Conservation (phyloP, 495 filamentous ascomycete species). For the Daldinia bambusicola region DNA sequence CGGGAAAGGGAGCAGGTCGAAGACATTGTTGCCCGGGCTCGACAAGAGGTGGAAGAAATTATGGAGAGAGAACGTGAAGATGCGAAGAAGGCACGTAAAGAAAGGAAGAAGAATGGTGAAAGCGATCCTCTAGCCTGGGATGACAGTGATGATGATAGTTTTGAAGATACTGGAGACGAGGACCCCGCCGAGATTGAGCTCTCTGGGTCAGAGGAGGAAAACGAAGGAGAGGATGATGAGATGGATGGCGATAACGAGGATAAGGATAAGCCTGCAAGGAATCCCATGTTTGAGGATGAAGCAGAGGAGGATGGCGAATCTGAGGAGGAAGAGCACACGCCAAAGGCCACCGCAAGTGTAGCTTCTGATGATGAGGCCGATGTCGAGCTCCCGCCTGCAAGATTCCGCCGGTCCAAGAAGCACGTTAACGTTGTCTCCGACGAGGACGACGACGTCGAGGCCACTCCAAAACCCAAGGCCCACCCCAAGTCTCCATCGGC, state of each 20-base stretch:
- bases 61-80: conserved; percentile 77
- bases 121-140: conserved; percentile 66
- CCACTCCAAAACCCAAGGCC: conserved; percentile 56
- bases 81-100: conserved; percentile 69
- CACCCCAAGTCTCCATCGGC: conserved; percentile 52
- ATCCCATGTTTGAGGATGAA: conserved; percentile 40
- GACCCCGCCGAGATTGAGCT: conserved; percentile 59
- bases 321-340: conserved; percentile 48
- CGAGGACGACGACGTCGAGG: conserved; percentile 66
- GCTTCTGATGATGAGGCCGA: conserved; percentile 57
- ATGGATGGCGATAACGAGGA: conserved; percentile 38
- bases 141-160: conserved; percentile 71
- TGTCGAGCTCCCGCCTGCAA: conserved; percentile 48
- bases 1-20: conserved; percentile 82
- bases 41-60: conserved; percentile 82
- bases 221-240: conserved; percentile 39
- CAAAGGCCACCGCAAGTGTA: conserved; percentile 54
- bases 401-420: conserved; percentile 54
- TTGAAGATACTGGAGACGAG: conserved; percentile 61
- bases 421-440: conserved; percentile 62
- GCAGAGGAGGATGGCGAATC: conserved; percentile 45
- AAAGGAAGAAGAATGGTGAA: conserved; percentile 58
- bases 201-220: conserved; percentile 60
- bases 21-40: conserved; percentile 84
- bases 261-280: conserved; percentile 49